A percentile compares a stretch with the other conserved stretches of the same genome.
These are phyloP conservation scores for Phialophora expanda DNA, from an alignment of 2,329 filamentous ascomycete genomes.

Conservation along the genomic window DNA sequence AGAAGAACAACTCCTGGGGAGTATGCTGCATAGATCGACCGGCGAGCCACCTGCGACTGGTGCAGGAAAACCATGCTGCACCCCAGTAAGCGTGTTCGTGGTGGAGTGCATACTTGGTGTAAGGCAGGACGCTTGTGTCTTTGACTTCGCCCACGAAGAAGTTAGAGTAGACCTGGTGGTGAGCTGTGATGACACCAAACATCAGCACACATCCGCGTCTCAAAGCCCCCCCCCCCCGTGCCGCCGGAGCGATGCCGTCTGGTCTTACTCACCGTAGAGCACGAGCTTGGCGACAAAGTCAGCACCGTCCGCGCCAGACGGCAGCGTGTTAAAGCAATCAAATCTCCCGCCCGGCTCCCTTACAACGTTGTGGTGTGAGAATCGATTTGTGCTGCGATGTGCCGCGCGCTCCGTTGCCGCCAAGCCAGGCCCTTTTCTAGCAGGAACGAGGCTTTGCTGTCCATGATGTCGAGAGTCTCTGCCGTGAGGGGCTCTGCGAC, in stretches of 20 bases:
- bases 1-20: slow-evolving; percentile 1
- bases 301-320: slow-evolving; percentile 1
- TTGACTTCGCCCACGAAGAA: slow-evolving; percentile 3
- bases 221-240: too few species aligned
- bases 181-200: not conserved
- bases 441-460: not conserved
- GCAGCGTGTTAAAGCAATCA: slow-evolving; percentile 2
- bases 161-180: slow-evolving; percentile 1
- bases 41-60: not conserved
- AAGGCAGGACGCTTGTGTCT: not conserved
- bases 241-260: not conserved
- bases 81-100: not conserved
- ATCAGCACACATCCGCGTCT: not conserved
- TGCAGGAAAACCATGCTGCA: not conserved
- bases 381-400: not conserved
- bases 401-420: not conserved
- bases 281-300: slow-evolving; percentile 6
- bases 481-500: not conserved
- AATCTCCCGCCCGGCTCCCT: slow-evolving; percentile 1
- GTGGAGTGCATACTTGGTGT: slow-evolving; percentile 1
- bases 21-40: not conserved
- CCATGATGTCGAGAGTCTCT: not conserved
- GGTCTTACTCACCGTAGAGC: not conserved
- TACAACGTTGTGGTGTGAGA: not conserved
- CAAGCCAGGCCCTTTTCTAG: not conserved